A percentile compares a stretch with the other conserved stretches of the same genome.
Evolutionary conservation across 257 asterid genomes (phyloP).

Genomic region (Solanum pinnatisectum): DNA sequence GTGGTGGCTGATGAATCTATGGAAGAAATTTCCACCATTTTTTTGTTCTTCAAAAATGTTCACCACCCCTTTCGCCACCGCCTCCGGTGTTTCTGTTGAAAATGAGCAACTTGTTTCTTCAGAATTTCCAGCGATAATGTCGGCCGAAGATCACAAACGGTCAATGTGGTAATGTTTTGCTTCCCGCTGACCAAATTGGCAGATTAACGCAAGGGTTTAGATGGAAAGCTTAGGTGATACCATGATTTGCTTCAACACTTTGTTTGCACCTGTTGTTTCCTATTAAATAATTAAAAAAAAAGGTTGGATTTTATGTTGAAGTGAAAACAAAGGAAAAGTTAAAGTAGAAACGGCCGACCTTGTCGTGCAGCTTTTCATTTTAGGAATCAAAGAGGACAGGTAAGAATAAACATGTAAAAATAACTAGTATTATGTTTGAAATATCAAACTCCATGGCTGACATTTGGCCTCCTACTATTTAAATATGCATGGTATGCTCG

Average conservation of each 20-base stretch:
- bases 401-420: no score
- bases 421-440: no score
- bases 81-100: neutral
- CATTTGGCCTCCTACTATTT: no score
- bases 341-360: no score
- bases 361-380: no score
- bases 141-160: neutral
- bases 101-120: neutral
- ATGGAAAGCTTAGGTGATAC: neutral
- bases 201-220: neutral
- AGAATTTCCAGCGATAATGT: neutral
- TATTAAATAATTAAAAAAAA: no score
- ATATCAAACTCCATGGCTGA: no score
- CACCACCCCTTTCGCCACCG: slow-evolving; percentile 8
- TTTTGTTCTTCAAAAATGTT: neutral
- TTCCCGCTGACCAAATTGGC: neutral
- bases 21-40: slow-evolving; percentile 63
- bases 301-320: no score
- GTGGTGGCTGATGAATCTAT: slow-evolving; percentile 47
- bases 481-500: no score
- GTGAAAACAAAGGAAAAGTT: no score
- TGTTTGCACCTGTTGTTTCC: no score
- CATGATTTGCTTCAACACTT: neutral
- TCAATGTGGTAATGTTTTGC: neutral
- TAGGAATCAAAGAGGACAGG: no score